A percentile compares a stretch with the other conserved stretches of the same genome.
Evolutionary conservation across 768 basidiomycete species (phyloP).

Genomic region (Postia placenta): DNA sequence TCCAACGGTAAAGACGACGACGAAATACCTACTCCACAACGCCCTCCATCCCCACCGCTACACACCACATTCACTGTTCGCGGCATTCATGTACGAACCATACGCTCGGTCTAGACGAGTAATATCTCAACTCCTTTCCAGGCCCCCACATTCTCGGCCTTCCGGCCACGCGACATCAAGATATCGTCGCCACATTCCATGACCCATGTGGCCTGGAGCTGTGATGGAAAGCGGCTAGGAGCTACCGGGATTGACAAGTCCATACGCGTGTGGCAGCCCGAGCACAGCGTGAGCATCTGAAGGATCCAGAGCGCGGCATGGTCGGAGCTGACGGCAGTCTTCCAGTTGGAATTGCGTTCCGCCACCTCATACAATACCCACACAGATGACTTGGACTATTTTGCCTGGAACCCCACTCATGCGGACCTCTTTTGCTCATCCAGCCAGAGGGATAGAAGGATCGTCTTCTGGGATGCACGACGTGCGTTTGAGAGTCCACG

Average conservation of each 20-base stretch:
- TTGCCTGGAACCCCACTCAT: slow-evolving; percentile 83
- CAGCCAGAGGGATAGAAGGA: slow-evolving; percentile 64
- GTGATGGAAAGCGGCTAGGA: slow-evolving; percentile 75
- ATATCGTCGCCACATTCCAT: slow-evolving; percentile 58
- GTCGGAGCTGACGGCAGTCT: neutral
- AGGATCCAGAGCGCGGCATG: too few species aligned
- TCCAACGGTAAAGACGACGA: slow-evolving; percentile 39
- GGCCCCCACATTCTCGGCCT: slow-evolving; percentile 76
- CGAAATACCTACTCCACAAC: slow-evolving; percentile 26
- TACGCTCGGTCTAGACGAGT: slow-evolving; percentile 2
- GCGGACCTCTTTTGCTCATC: slow-evolving; percentile 80
- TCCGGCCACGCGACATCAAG: slow-evolving; percentile 70
- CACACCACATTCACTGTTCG: slow-evolving; percentile 66
- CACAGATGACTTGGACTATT: slow-evolving; percentile 72
- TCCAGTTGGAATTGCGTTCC: slow-evolving; percentile 64
- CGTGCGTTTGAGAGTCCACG: slow-evolving; percentile 44
- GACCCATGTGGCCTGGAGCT: slow-evolving; percentile 79
- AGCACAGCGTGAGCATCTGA: slow-evolving; percentile 51
- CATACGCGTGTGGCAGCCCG: slow-evolving; percentile 73
- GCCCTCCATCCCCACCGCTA: slow-evolving; percentile 66
- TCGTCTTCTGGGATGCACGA: slow-evolving; percentile 83
- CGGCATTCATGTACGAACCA: slow-evolving; percentile 66
- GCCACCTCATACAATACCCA: slow-evolving; percentile 70
- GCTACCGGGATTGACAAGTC: slow-evolving; percentile 79
- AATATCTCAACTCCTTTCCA: slow-evolving; percentile 24